Base-by-base conservation (phyloP, 2,329 filamentous ascomycete genomes). In the Alternaria alternata region DNA sequence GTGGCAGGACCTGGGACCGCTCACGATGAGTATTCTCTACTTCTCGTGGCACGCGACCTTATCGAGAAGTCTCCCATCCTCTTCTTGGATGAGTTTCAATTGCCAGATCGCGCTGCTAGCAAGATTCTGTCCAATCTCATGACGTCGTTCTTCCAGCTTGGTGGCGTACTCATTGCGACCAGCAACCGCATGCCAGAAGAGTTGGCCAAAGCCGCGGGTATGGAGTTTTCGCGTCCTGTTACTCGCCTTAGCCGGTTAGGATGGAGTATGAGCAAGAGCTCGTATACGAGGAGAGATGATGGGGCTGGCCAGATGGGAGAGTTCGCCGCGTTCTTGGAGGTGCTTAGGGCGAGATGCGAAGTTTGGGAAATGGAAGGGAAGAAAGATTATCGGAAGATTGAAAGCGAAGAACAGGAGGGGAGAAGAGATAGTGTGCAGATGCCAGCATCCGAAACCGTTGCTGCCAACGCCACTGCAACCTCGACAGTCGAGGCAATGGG, bases 131-230 rank as follows among this genome's bases (percentile, higher is more conserved):
- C 89, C 61, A 91, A 91, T 68, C 83, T 95, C 2, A 89, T 95
- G 75, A 91, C 91, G 7, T 85, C 86, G 2, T 94, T 94, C 79
- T 94, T 94, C 73, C 91, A 94, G 63, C 83, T 94, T 3, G 92
- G 92, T 0, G 92, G 92, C 7, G 92, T 95, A 0, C 80, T 95
- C 16, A 84, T 95, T 38, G 91, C 91, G 1, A 93, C 91, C 0
- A 93, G 90, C 5, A 95, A 95, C 74, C 87, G 92, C 7, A 91
- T 94, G 88, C 91, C 92, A 0, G 91, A 94, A 70, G 92, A 94
- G 72, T 77, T 95, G 51, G 89, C 87, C 46, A 93, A 91, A 65
- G 91, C 91, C 0, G 87, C 88, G 1, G 91, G 92, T 0, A 84
- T 89, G 24, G 87, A 91, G 62, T 93, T 91, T 71, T 80, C 83